Percentiles rank a stretch among this genome's conserved stretches.
These are phyloP conservation scores for Rhytidhysteron rufulum DNA, from an alignment of 2,329 filamentous ascomycete species.

Conservation along the genomic window DNA sequence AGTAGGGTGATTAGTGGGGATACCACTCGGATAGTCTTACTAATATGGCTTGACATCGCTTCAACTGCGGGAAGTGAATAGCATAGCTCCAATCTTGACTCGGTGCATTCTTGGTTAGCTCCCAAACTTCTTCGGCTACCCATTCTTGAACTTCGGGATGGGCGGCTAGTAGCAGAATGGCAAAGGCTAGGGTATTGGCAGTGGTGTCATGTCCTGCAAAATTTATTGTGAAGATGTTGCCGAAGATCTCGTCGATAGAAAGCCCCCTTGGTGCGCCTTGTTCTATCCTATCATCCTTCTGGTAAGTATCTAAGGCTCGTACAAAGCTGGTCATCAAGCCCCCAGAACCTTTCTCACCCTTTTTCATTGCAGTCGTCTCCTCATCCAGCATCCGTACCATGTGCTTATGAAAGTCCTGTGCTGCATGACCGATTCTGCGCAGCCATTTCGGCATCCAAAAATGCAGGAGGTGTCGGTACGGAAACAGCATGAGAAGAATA, in stretches of 20 bases:
- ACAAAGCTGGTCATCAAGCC: background rate
- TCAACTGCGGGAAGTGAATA: constrained; percentile 2
- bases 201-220: constrained; percentile 10
- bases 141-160: constrained; percentile 49
- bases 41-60: background rate
- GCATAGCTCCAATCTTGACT: constrained; percentile 4
- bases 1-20: too few species aligned
- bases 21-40: too few species aligned
- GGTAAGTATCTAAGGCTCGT: background rate
- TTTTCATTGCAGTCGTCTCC: background rate
- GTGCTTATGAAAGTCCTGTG: background rate
- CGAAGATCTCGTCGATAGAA: constrained; percentile 9
- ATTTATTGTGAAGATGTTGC: background rate
- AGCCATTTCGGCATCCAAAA: constrained; percentile 13
- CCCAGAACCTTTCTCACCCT: background rate
- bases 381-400: background rate
- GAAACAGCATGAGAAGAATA: constrained; percentile 11
- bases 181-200: constrained; percentile 46
- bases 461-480: constrained; percentile 1
- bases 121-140: constrained; percentile 46
- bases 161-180: constrained; percentile 40
- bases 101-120: constrained; percentile 14
- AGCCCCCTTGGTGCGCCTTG: constrained; percentile 4
- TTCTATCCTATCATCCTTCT: background rate
- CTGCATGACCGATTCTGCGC: constrained; percentile 11